A percentile compares a stretch with the other conserved stretches of the same genome.
Evolutionary conservation across 257 asterid genomes (phyloP).

Genomic region (Solanum clarkiae): DNA sequence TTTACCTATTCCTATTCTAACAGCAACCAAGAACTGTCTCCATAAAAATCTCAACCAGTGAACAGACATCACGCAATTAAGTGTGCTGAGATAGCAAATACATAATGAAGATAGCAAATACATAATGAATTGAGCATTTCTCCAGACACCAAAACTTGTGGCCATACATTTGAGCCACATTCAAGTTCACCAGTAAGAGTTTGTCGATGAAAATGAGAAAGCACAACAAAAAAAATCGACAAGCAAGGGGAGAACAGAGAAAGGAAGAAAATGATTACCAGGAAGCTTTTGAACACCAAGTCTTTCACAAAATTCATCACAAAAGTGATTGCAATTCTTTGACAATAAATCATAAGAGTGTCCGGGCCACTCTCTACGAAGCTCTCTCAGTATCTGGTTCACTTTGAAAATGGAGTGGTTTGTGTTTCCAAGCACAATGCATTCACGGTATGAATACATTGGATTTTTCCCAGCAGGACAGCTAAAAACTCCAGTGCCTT

Average conservation of each 20-base stretch:
- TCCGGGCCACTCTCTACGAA: slow-evolving; percentile 99
- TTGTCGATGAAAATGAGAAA: neutral
- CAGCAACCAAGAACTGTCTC: neutral
- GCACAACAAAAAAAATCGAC: neutral
- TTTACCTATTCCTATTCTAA: too few species aligned
- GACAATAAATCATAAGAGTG: slow-evolving; percentile 70
- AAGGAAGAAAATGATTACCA: slow-evolving; percentile 30
- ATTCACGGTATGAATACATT: slow-evolving; percentile 89
- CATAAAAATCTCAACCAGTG: neutral
- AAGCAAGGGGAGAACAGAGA: neutral
- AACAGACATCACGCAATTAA: neutral
- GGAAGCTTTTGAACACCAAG: slow-evolving; percentile 96
- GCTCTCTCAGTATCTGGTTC: slow-evolving; percentile 88
- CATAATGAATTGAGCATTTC: neutral
- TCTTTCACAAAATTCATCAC: slow-evolving; percentile 82
- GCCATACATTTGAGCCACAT: neutral
- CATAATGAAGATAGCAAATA: neutral
- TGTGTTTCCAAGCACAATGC: slow-evolving; percentile 60
- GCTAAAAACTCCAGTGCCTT: slow-evolving; percentile 90
- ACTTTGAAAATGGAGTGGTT: slow-evolving; percentile 53
- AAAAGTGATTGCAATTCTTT: slow-evolving; percentile 95
- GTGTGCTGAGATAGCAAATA: neutral
- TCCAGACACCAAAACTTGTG: neutral
- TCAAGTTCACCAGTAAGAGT: neutral
- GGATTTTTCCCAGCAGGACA: slow-evolving; percentile 81